phyloP scores from a whole-genome alignment of 768 basidiomycete species.

The Lentinus brumalis region DNA sequence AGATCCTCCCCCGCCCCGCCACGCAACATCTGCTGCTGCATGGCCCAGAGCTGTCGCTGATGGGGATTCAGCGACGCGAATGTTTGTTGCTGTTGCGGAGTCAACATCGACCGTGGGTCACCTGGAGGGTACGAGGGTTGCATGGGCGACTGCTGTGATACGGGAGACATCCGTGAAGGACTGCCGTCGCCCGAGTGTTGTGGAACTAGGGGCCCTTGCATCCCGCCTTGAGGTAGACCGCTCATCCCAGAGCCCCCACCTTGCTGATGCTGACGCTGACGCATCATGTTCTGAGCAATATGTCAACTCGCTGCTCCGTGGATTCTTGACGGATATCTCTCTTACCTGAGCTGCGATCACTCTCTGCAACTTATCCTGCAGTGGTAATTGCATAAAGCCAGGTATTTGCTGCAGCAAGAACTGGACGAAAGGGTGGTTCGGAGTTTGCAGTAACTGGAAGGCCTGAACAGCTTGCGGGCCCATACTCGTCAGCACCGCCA shows the following conservation, averaged over 20 bases:
- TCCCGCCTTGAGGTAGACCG: conserved; percentile 11
- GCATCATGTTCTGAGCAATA: conserved; percentile 24
- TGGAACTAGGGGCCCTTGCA: conserved; percentile 13
- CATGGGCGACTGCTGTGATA: conserved; percentile 26
- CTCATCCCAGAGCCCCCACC: conserved; percentile 16
- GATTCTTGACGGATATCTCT: not conserved
- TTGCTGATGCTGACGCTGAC: conserved; percentile 31
- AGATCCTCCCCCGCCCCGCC: conserved; percentile 11
- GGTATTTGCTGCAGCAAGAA: no score
- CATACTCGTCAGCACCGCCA: conserved; percentile 24
- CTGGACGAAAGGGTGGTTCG: conserved; percentile 45
- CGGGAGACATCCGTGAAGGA: conserved; percentile 26
- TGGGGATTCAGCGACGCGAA: conserved; percentile 31
- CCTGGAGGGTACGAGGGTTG: conserved; percentile 16
- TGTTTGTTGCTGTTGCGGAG: conserved; percentile 29
- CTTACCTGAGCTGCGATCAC: conserved; percentile 55
- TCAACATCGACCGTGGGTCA: conserved; percentile 18
- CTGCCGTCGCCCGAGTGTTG: conserved; percentile 24
- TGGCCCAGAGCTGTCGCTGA: conserved; percentile 49
- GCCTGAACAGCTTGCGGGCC: conserved; percentile 45
- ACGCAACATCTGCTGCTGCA: conserved; percentile 37
- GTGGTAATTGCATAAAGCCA: conserved; percentile 37
- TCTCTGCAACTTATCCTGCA: conserved; percentile 61
- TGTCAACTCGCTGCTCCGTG: not conserved
- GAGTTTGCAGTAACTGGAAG: conserved; percentile 52